phyloP scores from a whole-genome alignment of 1,139 yeast species.

The Zygoascus sp. region DNA sequence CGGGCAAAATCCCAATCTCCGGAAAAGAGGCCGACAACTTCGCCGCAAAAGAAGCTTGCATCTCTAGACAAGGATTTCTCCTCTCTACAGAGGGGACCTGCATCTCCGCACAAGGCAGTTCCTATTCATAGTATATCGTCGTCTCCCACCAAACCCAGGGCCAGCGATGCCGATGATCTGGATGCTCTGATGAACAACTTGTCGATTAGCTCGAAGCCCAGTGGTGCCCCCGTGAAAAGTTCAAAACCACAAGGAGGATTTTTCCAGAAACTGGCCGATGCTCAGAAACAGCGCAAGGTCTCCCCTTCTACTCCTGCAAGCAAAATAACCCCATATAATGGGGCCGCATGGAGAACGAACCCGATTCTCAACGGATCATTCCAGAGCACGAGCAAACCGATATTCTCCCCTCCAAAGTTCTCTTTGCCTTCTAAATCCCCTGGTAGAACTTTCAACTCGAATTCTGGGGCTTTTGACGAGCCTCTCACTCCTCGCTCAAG shows the following conservation, averaged over 20 bases:
- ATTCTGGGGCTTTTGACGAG: conserved; percentile 18
- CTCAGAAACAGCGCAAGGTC: conserved; percentile 4
- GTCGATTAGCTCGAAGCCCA: not conserved
- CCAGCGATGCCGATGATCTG: conserved; percentile 1
- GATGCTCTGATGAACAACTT: conserved; percentile 3
- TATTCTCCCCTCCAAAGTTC: not conserved
- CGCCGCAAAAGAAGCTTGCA: not conserved
- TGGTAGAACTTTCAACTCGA: not conserved
- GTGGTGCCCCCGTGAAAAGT: not conserved
- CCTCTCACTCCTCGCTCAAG: conserved; percentile 27
- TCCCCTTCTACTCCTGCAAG: not conserved
- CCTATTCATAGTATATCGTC: too few relatives aligned
- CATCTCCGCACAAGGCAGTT: too few relatives aligned
- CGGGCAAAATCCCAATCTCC: not conserved
- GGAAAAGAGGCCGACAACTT: too few relatives aligned
- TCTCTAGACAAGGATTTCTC: too few relatives aligned
- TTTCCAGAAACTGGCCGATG: conserved; percentile 8
- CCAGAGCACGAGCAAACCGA: not conserved
- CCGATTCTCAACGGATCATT: conserved; percentile 4
- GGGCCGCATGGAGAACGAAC: conserved; percentile 5
- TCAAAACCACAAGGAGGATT: conserved; percentile 1
- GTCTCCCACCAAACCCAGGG: too few relatives aligned
- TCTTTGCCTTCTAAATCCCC: not conserved
- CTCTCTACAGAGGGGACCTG: too few relatives aligned
- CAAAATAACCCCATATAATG: conserved; percentile 5